Conservation (phyloP, 2,329 filamentous ascomycete species). For the Sphaceloma murrayae region DNA sequence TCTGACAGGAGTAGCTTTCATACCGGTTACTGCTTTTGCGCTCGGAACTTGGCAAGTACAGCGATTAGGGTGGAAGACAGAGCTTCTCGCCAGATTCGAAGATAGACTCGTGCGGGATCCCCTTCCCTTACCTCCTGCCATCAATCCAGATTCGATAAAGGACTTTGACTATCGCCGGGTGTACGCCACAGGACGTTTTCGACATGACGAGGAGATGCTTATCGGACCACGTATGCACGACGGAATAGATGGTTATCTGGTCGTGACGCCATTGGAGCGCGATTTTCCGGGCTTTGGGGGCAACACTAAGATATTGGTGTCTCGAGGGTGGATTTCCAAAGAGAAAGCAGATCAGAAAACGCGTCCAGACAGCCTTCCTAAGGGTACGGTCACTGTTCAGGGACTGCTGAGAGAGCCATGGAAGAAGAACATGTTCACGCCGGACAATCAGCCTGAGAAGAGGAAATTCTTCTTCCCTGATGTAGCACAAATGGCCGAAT, state of each 20-base stretch:
- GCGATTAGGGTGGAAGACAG: conserved; percentile 86
- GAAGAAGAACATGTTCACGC: conserved; percentile 98
- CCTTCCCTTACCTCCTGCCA: conserved; percentile 69
- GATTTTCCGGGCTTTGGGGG: conserved; percentile 27
- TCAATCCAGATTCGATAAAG: conserved; percentile 70
- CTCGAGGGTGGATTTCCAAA: conserved; percentile 85
- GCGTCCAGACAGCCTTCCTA: conserved; percentile 55
- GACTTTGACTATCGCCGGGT: conserved; percentile 92
- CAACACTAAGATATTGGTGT: conserved; percentile 67
- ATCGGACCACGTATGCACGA: conserved; percentile 84
- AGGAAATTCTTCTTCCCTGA: conserved; percentile 93
- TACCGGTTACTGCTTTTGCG: conserved; percentile 80
- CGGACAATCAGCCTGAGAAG: conserved; percentile 72
- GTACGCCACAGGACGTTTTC: conserved; percentile 59
- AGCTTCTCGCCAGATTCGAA: conserved; percentile 82
- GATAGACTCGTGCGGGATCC: conserved; percentile 81
- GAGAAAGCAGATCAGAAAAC: conserved; percentile 55
- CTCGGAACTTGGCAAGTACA: conserved; percentile 95
- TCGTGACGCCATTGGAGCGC: conserved; percentile 82
- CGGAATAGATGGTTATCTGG: conserved; percentile 80
- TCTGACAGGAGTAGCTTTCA: conserved; percentile 49
- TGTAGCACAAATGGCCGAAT: conserved; percentile 77
- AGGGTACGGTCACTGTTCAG: conserved; percentile 65
- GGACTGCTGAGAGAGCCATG: conserved; percentile 80
- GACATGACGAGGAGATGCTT: conserved; percentile 93